phyloP scores from a whole-genome alignment of 2,329 filamentous ascomycete genomes.

The Thelonectria blattea region DNA sequence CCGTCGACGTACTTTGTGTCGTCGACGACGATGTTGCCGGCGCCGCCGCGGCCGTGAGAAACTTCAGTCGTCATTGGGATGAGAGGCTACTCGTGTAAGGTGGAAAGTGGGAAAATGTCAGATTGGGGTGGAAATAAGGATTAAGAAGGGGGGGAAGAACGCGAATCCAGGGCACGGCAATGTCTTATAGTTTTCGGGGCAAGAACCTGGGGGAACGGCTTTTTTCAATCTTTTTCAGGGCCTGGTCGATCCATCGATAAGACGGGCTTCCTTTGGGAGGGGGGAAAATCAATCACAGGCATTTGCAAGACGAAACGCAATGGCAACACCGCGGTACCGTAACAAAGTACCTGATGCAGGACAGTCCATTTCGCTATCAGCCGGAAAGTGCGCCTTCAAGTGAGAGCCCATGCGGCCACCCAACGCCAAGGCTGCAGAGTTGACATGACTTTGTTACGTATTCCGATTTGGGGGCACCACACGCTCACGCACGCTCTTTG shows the following conservation, averaged over 20 bases:
- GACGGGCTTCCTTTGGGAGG: background rate
- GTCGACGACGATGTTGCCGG: conserved; percentile 66
- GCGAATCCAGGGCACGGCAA: conserved; percentile 29
- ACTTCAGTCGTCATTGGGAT: conserved; percentile 52
- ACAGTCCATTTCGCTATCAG: conserved; percentile 27
- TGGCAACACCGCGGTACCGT: too few relatives aligned
- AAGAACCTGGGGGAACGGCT: conserved; percentile 10
- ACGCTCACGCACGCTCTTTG: background rate
- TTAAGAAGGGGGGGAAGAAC: conserved; percentile 22
- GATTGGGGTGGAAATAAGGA: conserved; percentile 10
- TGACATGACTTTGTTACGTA: conserved; percentile 42
- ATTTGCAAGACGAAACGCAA: too few relatives aligned
- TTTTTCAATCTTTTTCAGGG: background rate
- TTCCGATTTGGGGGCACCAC: conserved; percentile 44
- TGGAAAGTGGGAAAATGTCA: background rate
- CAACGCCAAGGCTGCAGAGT: background rate
- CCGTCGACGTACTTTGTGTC: conserved; percentile 66
- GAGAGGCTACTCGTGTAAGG: conserved; percentile 9
- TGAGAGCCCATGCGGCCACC: conserved; percentile 3
- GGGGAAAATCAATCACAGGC: too few relatives aligned
- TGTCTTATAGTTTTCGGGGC: conserved; percentile 32
- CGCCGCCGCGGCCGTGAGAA: conserved; percentile 66
- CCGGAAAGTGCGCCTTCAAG: too few relatives aligned
- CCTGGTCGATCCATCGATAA: conserved; percentile 16
- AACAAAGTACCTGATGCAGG: background rate